Percentiles rank a stretch among this genome's conserved stretches.
These are phyloP conservation scores for Colletotrichum lini DNA, from an alignment of 2,329 filamentous ascomycete species.

Conservation along the genomic window DNA sequence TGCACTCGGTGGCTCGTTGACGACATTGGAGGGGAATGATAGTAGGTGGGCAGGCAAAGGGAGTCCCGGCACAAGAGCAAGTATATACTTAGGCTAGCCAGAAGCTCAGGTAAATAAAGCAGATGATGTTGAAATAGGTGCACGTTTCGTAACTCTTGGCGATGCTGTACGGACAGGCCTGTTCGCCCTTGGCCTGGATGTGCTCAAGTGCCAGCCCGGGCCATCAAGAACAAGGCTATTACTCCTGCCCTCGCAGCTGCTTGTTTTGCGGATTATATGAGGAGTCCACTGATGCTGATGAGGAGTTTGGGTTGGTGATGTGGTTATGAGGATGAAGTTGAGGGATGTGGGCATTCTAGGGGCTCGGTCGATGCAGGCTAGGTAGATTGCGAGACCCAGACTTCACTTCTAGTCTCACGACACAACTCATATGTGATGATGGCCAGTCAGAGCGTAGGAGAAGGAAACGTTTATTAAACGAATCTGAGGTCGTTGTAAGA, in stretches of 20 bases:
- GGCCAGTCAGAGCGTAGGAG: too few relatives aligned
- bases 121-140: not conserved
- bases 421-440: not conserved
- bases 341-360: not conserved
- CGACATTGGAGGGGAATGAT: not conserved
- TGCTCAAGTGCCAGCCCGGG: not conserved
- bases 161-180: not conserved
- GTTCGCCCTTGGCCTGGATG: not conserved
- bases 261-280: too few relatives aligned
- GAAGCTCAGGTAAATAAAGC: not conserved
- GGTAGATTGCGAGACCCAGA: not conserved
- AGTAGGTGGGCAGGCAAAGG: not conserved
- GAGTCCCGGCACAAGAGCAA: not conserved
- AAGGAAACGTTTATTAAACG: not conserved
- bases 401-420: not conserved
- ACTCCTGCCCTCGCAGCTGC: not conserved
- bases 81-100: constrained; percentile 1
- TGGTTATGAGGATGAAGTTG: not conserved
- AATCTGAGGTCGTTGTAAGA: not conserved
- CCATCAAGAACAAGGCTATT: not conserved
- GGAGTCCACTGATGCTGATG: too few relatives aligned
- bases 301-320: too few relatives aligned
- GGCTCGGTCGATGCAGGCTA: not conserved
- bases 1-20: constrained; percentile 5
- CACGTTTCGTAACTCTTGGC: not conserved